Evolutionary conservation across 305 asterid genomes (phyloP).

Genomic region (Lippia alba): DNA sequence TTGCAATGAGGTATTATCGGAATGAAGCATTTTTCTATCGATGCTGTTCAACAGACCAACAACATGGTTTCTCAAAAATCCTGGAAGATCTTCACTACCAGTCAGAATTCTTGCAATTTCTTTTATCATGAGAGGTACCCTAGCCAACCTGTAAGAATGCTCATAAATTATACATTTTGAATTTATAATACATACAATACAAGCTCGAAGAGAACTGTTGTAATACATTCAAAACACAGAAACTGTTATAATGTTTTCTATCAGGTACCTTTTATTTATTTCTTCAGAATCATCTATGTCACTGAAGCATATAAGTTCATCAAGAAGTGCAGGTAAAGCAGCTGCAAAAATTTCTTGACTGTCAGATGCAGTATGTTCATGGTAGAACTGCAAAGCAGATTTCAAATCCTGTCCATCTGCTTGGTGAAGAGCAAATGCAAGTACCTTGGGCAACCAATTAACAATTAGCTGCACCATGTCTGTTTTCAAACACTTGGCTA

Average conservation of each 20-base stretch:
- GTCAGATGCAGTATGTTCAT: constrained; percentile 65
- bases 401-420: constrained; percentile 69
- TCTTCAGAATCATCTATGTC: constrained; percentile 75
- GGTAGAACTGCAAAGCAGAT: constrained; percentile 79
- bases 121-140: constrained; percentile 82
- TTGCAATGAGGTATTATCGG: constrained; percentile 74
- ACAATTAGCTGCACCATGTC: constrained; percentile 77
- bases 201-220: constrained; percentile 12
- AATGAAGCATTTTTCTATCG: constrained; percentile 92
- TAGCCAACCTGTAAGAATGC: constrained; percentile 66
- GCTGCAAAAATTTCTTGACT: constrained; percentile 80
- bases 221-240: constrained; percentile 18
- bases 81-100: constrained; percentile 84
- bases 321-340: constrained; percentile 79
- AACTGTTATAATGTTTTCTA: constrained; percentile 20
- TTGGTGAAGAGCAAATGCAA: constrained; percentile 92
- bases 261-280: constrained; percentile 69
- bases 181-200: constrained; percentile 2
- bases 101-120: constrained; percentile 84
- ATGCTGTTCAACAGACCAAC: constrained; percentile 88
- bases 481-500: constrained; percentile 72
- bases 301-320: constrained; percentile 86
- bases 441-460: constrained; percentile 84
- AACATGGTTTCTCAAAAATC: constrained; percentile 84
- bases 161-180: constrained; percentile 21